phyloP scores from a whole-genome alignment of 345 rosid species.

The Eucalyptus paniculata region DNA sequence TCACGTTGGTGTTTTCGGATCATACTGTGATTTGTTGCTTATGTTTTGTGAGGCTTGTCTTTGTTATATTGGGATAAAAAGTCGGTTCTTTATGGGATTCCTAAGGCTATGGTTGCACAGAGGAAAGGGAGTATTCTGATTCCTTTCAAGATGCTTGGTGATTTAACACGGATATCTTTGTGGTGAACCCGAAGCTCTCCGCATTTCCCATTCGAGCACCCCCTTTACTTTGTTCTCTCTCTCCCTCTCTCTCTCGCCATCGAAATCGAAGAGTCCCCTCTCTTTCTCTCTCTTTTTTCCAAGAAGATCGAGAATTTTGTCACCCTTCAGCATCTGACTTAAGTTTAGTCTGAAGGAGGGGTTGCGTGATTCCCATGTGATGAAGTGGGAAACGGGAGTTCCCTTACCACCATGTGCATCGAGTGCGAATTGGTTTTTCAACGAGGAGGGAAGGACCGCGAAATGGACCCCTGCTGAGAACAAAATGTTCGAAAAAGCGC shows the following conservation, averaged over 20 bases:
- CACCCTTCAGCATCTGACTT: not conserved
- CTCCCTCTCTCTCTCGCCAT: not conserved
- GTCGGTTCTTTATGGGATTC: conserved; percentile 47
- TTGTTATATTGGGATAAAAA: not conserved
- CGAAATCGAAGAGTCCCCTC: not conserved
- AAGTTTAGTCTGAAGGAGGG: not conserved
- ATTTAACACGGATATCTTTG: conserved; percentile 8
- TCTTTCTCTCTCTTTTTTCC: not conserved
- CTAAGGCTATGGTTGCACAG: not conserved
- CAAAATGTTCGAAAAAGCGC: conserved; percentile 77
- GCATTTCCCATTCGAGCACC: not conserved
- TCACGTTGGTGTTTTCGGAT: not conserved
- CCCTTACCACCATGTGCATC: conserved; percentile 33
- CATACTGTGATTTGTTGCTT: not conserved
- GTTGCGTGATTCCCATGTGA: not conserved
- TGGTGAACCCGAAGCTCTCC: conserved; percentile 10
- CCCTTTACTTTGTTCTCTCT: not conserved
- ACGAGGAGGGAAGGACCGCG: conserved; percentile 30
- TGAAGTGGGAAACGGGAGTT: conserved; percentile 67
- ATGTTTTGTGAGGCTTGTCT: not conserved
- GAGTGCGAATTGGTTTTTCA: conserved; percentile 37
- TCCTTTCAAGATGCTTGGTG: conserved; percentile 25
- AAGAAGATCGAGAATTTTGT: not conserved
- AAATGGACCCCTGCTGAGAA: conserved; percentile 77
- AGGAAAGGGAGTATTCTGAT: conserved; percentile 38